These are phyloP conservation scores for Peterozyma toletana DNA, from an alignment of 805 yeast species.

Conservation along the genomic window DNA sequence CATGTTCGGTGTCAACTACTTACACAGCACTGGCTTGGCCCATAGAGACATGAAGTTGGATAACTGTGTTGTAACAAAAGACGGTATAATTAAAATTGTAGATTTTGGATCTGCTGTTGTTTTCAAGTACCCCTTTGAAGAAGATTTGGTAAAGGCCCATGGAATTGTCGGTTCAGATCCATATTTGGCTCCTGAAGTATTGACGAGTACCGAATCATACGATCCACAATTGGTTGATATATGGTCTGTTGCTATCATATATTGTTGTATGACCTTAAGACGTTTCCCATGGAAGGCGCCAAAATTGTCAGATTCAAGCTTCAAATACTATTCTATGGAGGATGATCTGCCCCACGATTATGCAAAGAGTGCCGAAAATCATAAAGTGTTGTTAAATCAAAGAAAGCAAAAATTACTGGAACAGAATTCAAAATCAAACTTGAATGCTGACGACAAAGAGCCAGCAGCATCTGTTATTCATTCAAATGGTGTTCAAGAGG, in stretches of 20 bases:
- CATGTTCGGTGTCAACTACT: constrained; percentile 61
- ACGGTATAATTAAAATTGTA: constrained; percentile 70
- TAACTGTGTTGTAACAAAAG: constrained; percentile 69
- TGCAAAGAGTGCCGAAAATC: constrained; percentile 62
- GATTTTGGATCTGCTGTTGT: constrained; percentile 85
- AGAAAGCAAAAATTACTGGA: constrained; percentile 42
- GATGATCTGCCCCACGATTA: constrained; percentile 80
- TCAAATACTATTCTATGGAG: constrained; percentile 51
- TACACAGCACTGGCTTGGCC: constrained; percentile 74
- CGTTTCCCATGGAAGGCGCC: constrained; percentile 89
- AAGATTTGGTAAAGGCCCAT: constrained; percentile 49
- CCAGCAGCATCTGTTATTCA: background rate
- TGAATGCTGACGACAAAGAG: background rate
- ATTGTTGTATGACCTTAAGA: constrained; percentile 80
- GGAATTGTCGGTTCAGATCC: constrained; percentile 87
- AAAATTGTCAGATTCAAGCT: constrained; percentile 60
- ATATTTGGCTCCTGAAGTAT: constrained; percentile 78
- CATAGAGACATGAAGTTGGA: constrained; percentile 80
- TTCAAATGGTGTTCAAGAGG: background rate
- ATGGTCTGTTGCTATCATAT: constrained; percentile 81
- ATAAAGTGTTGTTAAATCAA: constrained; percentile 54
- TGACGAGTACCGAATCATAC: constrained; percentile 43
- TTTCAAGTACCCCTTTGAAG: constrained; percentile 69
- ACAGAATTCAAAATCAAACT: constrained; percentile 13
- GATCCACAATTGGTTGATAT: constrained; percentile 77